Evolutionary conservation across 768 basidiomycete genomes (phyloP).

Genomic region (Boletus edulis): DNA sequence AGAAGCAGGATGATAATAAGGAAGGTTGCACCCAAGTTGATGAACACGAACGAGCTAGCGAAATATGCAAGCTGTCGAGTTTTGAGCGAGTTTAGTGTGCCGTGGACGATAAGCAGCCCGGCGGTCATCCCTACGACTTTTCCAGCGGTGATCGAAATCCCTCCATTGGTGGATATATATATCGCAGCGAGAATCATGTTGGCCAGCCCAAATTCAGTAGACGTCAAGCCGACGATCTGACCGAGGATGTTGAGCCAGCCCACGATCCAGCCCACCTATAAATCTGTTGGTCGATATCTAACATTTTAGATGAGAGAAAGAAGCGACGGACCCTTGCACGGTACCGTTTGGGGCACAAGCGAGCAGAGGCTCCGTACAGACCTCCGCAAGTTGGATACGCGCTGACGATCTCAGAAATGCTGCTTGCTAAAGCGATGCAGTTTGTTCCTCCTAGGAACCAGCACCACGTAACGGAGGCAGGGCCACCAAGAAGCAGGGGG

Average conservation of each 20-base stretch:
- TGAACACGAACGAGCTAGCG: slow-evolving; percentile 39
- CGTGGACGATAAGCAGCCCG: slow-evolving; percentile 41
- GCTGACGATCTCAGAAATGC: slow-evolving; percentile 31
- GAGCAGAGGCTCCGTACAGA: slow-evolving; percentile 75
- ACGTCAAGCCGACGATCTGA: slow-evolving; percentile 29
- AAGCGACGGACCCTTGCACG: slow-evolving; percentile 52
- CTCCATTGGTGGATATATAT: slow-evolving; percentile 27
- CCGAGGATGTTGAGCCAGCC: slow-evolving; percentile 34
- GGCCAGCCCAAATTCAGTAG: slow-evolving; percentile 38
- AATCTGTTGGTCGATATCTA: not conserved
- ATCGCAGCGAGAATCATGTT: slow-evolving; percentile 31
- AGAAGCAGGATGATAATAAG: slow-evolving; percentile 44
- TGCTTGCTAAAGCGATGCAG: slow-evolving; percentile 30
- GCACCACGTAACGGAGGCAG: slow-evolving; percentile 36
- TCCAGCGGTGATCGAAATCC: slow-evolving; percentile 35
- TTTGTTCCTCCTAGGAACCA: slow-evolving; percentile 31
- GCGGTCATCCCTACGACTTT: slow-evolving; percentile 42
- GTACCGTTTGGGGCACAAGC: slow-evolving; percentile 60
- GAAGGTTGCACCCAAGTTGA: slow-evolving; percentile 43
- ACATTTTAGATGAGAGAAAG: not conserved
- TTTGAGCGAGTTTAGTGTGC: slow-evolving; percentile 45
- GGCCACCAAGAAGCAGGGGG: slow-evolving; percentile 36
- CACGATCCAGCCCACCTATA: slow-evolving; percentile 28
- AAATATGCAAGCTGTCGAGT: slow-evolving; percentile 33
- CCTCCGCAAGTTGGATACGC: slow-evolving; percentile 32